These are phyloP conservation scores for Acer negundo DNA, from an alignment of 345 rosid genomes.

Conservation along the genomic window DNA sequence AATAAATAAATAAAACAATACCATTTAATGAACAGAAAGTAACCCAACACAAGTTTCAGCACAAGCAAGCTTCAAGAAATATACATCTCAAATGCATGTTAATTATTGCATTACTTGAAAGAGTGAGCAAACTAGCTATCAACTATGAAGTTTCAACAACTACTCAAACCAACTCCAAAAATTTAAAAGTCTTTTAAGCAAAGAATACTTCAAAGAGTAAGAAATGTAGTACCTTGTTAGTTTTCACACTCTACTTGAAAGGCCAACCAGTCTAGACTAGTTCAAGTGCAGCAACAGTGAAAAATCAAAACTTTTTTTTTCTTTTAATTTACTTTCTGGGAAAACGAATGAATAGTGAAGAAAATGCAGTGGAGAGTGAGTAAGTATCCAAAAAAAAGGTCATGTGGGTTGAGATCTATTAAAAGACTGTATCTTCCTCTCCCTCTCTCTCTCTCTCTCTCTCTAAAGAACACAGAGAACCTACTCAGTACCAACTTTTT, in stretches of 20 bases:
- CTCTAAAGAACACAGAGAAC: neutral
- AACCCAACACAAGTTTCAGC: neutral
- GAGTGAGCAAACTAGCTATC: constrained; percentile 19
- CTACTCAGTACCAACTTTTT: constrained; percentile 21
- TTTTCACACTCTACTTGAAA: neutral
- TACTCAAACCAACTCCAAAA: constrained; percentile 36
- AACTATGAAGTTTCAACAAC: constrained; percentile 32
- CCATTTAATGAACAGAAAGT: constrained; percentile 13
- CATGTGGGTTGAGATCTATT: constrained; percentile 13
- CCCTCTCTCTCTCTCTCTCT: too few species aligned
- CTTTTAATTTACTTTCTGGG: neutral
- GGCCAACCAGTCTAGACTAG: neutral
- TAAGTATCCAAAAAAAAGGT: neutral
- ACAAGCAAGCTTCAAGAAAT: constrained; percentile 2
- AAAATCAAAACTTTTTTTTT: neutral
- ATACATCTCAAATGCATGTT: constrained; percentile 2
- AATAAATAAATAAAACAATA: neutral
- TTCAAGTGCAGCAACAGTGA: constrained; percentile 22
- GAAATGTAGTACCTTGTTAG: constrained; percentile 5
- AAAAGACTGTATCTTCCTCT: constrained; percentile 20
- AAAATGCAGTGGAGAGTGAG: constrained; percentile 7
- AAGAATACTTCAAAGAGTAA: neutral
- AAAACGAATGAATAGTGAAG: neutral
- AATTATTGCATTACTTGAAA: constrained; percentile 21
- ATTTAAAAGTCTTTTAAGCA: neutral